Percentiles rank a stretch among this genome's conserved stretches.
Evolutionary conservation across 2,329 filamentous ascomycete genomes (phyloP).

Genomic region (Fusarium incarnatum): DNA sequence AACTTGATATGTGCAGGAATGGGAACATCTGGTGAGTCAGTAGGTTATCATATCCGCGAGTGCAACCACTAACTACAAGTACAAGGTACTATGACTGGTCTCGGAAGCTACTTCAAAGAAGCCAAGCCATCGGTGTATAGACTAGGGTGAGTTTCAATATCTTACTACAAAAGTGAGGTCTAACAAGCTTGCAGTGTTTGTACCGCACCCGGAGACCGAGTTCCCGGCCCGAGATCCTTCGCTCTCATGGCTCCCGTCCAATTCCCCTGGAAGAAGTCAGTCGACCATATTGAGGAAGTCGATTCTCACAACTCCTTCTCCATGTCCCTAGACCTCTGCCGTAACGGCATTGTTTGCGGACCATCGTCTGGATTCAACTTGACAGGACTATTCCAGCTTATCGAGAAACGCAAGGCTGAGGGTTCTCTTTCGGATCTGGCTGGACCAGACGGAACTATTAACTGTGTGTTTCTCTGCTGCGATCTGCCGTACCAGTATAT

Average conservation of each 20-base stretch:
- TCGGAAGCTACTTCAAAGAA: constrained; percentile 63
- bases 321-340: constrained; percentile 64
- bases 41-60: constrained; percentile 27
- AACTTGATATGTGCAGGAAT: constrained; percentile 67
- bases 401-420: constrained; percentile 60
- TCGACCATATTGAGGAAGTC: constrained; percentile 68
- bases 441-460: constrained; percentile 58
- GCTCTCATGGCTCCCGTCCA: constrained; percentile 61
- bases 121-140: constrained; percentile 60
- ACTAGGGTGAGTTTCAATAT: constrained; percentile 44
- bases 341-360: constrained; percentile 69
- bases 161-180: neutral
- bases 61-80: neutral
- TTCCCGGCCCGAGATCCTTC: constrained; percentile 68
- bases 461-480: constrained; percentile 71
- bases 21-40: constrained; percentile 63
- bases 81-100: constrained; percentile 58
- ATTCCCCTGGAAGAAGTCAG: constrained; percentile 68
- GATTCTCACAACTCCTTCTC: constrained; percentile 65
- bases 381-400: constrained; percentile 61
- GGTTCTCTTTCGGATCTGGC: constrained; percentile 59
- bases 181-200: constrained; percentile 61
- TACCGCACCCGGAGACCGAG: constrained; percentile 66
- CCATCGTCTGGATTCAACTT: constrained; percentile 72
- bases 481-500: constrained; percentile 74